Evolutionary conservation across 2,329 filamentous ascomycete genomes (phyloP), one percentile per base, ranked within the genome.

Genomic region (Monascus ruber): DNA sequence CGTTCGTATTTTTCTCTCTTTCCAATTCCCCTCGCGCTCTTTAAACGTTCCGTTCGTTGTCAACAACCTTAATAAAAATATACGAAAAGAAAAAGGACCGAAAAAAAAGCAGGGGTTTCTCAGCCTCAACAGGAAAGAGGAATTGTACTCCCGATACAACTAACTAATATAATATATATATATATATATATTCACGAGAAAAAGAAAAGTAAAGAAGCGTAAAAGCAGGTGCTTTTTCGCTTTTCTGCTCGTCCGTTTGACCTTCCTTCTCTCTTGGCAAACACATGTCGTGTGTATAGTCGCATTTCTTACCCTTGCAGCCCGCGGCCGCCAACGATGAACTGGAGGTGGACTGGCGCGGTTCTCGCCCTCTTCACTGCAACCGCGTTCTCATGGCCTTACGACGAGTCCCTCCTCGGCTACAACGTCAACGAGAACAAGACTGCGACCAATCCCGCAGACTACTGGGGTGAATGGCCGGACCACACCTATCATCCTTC

Each of bases 381-480:
- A 9, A 42, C 47, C 24, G 50, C 47, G 35, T 40, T 33, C 37
- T 50, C 51, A 34, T 66, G 62, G 62, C 63, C 63, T 24, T 77
- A 75, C 45, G 70, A 74, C 41, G 63, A 69, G 33, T 57, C 58
- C 4, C 62, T 73, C 37, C 62, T 65, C 34, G 65, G 69, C 32
- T 80, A 70, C 58, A 81, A 81, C 49, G 62, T 81, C 44, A 81
- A 81, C 54, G 64, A 66, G 45, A 80, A 81, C 54, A 51, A 70
- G 47, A 60, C 65, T 34, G 75, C 77, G n/a, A 66, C 53, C 6
- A 56, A 69, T 37, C 74, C 77, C 2, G 58, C 73, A 31, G 68
- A 81, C 34, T 82, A 81, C 54, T 71, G 62, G 52, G 71, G 76
- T 43, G 59, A 68, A 61, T 72, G 74, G 71, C 60, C 59, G n/a